Evolutionary conservation across 2,329 filamentous ascomycete species (phyloP).

Genomic region (Colletotrichum theobromicola): DNA sequence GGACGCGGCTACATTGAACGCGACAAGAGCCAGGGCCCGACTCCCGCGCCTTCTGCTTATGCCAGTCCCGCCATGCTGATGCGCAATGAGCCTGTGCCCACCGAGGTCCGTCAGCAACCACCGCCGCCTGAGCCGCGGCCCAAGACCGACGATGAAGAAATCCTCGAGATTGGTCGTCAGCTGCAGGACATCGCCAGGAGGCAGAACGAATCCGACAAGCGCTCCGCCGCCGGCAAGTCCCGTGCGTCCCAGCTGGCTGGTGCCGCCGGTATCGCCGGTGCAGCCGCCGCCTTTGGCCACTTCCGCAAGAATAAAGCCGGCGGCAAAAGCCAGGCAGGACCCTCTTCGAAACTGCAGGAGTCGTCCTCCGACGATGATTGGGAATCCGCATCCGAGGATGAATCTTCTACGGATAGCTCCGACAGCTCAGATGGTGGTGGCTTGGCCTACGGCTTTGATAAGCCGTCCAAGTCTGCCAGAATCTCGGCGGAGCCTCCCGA

Average conservation of each 20-base stretch:
- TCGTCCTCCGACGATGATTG: slow-evolving; percentile 51
- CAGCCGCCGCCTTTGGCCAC: slow-evolving; percentile 44
- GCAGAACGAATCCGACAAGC: slow-evolving; percentile 56
- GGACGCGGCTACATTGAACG: slow-evolving; percentile 63
- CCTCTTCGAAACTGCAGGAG: slow-evolving; percentile 45
- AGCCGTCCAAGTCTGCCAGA: slow-evolving; percentile 24
- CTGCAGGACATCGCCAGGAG: slow-evolving; percentile 57
- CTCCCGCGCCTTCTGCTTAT: slow-evolving; percentile 25
- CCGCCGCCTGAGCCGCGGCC: slow-evolving; percentile 26
- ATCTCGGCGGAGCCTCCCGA: slow-evolving; percentile 19
- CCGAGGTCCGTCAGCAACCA: slow-evolving; percentile 22
- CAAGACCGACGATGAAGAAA: slow-evolving; percentile 60
- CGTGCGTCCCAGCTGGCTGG: slow-evolving; percentile 40
- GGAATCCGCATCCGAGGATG: slow-evolving; percentile 61
- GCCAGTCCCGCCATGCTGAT: not conserved
- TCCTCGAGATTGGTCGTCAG: slow-evolving; percentile 59
- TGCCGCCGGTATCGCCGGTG: slow-evolving; percentile 32
- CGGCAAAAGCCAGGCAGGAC: slow-evolving; percentile 39
- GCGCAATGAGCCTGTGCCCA: slow-evolving; percentile 14
- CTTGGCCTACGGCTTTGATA: slow-evolving; percentile 47
- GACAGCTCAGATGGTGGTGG: slow-evolving; percentile 46
- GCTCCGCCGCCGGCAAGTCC: slow-evolving; percentile 43
- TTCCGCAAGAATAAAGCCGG: slow-evolving; percentile 44
- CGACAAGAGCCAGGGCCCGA: slow-evolving; percentile 35
- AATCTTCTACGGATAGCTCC: slow-evolving; percentile 36